phyloP scores from a whole-genome alignment of 495 filamentous ascomycete genomes.

The Penicillium riverlandense region DNA sequence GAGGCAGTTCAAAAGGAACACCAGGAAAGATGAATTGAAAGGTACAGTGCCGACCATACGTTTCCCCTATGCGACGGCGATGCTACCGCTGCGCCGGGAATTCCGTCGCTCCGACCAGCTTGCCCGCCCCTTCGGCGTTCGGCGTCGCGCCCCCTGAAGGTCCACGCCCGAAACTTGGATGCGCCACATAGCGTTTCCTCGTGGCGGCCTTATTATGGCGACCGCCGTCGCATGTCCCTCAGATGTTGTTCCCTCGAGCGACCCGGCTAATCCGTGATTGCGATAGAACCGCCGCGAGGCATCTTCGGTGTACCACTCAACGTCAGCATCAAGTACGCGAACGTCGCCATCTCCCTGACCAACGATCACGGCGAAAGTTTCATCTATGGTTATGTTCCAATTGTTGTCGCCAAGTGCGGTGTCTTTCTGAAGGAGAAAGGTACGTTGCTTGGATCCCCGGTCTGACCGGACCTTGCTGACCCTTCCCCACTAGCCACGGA shows the following conservation, averaged over 20 bases:
- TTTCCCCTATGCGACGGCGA: no score
- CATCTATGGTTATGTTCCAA: constrained; percentile 98
- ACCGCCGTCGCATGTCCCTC: no score
- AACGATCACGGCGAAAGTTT: constrained; percentile 88
- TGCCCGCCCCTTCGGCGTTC: no score
- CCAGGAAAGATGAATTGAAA: constrained; percentile 70
- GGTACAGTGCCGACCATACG: constrained; percentile 40
- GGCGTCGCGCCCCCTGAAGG: not conserved
- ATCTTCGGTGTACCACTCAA: constrained; percentile 96
- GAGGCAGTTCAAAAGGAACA: constrained; percentile 74
- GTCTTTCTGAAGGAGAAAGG: constrained; percentile 98
- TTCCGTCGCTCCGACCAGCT: no score
- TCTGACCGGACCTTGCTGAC: constrained; percentile 2
- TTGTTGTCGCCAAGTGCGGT: constrained; percentile 97
- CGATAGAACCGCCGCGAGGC: constrained; percentile 35
- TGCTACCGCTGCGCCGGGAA: no score
- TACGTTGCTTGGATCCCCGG: constrained; percentile 25
- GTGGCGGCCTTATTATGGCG: no score
- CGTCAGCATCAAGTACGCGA: constrained; percentile 94
- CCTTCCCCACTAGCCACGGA: constrained; percentile 63
- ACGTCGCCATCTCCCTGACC: constrained; percentile 94
- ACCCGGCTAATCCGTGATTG: constrained; percentile 1
- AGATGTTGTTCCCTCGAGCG: not conserved
- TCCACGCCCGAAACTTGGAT: not conserved
- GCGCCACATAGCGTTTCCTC: no score